Evolutionary conservation across 495 filamentous ascomycete genomes (phyloP).

Genomic region (Tuber umbilicatum): DNA sequence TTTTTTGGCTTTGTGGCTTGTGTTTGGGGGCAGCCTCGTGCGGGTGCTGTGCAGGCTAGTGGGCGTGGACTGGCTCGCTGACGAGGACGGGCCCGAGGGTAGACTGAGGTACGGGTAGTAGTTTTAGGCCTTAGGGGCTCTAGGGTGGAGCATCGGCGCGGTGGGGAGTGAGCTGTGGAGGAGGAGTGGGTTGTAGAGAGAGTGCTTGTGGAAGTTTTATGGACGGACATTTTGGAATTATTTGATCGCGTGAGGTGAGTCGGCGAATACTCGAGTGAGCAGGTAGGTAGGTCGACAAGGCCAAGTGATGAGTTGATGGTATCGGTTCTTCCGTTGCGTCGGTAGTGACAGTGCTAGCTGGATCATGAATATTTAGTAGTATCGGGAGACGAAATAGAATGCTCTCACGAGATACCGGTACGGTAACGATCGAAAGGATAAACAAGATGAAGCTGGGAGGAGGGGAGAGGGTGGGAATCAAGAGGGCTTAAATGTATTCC

Average conservation of each 20-base stretch:
- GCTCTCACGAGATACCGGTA: background rate
- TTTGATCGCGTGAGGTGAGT: background rate
- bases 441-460: background rate
- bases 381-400: background rate
- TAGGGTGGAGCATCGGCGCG: background rate
- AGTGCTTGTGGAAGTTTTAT: background rate
- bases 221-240: background rate
- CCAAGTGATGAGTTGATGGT: background rate
- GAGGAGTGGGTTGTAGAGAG: background rate
- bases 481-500: background rate
- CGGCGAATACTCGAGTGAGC: background rate
- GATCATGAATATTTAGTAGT: background rate
- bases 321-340: background rate
- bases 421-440: background rate
- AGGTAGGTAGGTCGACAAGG: background rate
- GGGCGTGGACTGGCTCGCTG: background rate
- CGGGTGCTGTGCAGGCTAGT: background rate
- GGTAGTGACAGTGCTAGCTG: background rate
- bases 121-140: background rate
- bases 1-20: conserved; percentile 18
- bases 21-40: background rate
- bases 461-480: background rate
- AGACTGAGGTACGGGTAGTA: background rate
- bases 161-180: background rate
- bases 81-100: background rate